Percentiles rank a stretch among this genome's conserved stretches.
Conservation (phyloP, 2,329 filamentous ascomycete species). For the Aspergillus pseudoterreus region DNA sequence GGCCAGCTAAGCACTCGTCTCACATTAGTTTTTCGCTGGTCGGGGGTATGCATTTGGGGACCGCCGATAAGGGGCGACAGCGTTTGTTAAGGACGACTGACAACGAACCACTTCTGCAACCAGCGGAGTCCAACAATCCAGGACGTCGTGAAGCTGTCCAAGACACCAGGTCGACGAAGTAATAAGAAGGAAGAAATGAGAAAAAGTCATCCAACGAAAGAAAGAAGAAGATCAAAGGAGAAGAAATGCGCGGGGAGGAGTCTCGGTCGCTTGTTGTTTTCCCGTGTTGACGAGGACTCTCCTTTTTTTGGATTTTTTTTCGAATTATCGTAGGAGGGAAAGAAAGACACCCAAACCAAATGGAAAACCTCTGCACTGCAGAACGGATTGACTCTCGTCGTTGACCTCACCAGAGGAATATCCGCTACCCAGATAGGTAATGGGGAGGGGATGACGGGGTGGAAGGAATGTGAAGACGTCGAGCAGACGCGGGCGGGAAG, state of each 20-base stretch:
- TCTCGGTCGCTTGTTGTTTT: slow-evolving; percentile 5
- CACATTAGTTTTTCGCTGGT: slow-evolving; percentile 14
- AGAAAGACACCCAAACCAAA: slow-evolving; percentile 3
- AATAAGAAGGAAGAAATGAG: slow-evolving; percentile 3
- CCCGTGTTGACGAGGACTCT: slow-evolving; percentile 15
- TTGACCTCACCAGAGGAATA: slow-evolving; percentile 20
- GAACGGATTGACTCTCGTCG: slow-evolving; percentile 15
- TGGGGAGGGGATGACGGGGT: slow-evolving; percentile 19
- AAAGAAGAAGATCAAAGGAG: slow-evolving; percentile 7
- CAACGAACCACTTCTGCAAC: slow-evolving; percentile 6
- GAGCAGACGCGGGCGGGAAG: slow-evolving; percentile 22
- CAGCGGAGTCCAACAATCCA: slow-evolving; percentile 15
- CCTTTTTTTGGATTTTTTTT: slow-evolving; percentile 13
- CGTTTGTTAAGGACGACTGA: slow-evolving; percentile 8
- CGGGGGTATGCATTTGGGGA: slow-evolving; percentile 7
- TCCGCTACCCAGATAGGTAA: slow-evolving; percentile 19
- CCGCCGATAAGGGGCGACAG: slow-evolving; percentile 14
- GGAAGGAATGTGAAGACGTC: slow-evolving; percentile 21
- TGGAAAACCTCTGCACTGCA: slow-evolving; percentile 26
- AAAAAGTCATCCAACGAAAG: slow-evolving; percentile 12
- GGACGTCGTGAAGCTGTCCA: slow-evolving; percentile 1
- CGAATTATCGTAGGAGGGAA: not conserved
- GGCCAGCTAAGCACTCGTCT: slow-evolving; percentile 15
- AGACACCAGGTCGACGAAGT: slow-evolving; percentile 20
- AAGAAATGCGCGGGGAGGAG: slow-evolving; percentile 4